A percentile compares a stretch with the other conserved stretches of the same genome.
Conservation (phyloP, 129 eudicot species). For the Calendula officinalis region DNA sequence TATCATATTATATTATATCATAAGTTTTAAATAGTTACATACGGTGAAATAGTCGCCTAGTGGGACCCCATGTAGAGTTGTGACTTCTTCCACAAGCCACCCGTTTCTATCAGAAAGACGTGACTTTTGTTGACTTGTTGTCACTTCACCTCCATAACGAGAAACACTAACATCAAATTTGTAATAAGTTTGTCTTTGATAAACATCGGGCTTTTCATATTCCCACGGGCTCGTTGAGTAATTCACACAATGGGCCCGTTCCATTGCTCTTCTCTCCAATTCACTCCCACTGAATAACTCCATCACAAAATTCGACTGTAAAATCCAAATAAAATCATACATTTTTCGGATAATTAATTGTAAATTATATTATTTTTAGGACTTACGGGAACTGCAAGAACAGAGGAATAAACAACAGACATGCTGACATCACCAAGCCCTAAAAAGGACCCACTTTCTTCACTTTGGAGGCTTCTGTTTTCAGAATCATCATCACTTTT, state of each 20-base stretch:
- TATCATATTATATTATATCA: neutral
- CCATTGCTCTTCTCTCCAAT: conserved; percentile 75
- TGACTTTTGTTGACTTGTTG: conserved; percentile 85
- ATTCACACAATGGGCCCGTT: conserved; percentile 81
- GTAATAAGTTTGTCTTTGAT: conserved; percentile 81
- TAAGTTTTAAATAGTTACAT: conserved; percentile 17
- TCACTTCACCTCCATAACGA: conserved; percentile 88
- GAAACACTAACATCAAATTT: conserved; percentile 70
- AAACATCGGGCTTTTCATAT: conserved; percentile 70
- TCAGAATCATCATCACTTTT: conserved; percentile 62
- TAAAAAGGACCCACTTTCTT: conserved; percentile 84
- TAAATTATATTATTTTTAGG: neutral
- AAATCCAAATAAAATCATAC: conserved; percentile 11
- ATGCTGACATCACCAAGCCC: conserved; percentile 73
- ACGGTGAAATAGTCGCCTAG: conserved; percentile 90
- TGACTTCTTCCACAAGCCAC: conserved; percentile 94
- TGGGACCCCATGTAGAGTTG: conserved; percentile 96
- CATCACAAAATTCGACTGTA: conserved; percentile 78
- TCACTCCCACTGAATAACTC: conserved; percentile 83
- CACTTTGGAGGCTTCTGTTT: conserved; percentile 53
- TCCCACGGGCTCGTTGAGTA: conserved; percentile 93
- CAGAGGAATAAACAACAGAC: conserved; percentile 68
- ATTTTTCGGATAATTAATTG: neutral
- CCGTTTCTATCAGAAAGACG: conserved; percentile 67
- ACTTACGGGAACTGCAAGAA: conserved; percentile 85